Evolutionary conservation across 2,329 filamentous ascomycete genomes (phyloP).

Genomic region (Paecilomyces fulvus): DNA sequence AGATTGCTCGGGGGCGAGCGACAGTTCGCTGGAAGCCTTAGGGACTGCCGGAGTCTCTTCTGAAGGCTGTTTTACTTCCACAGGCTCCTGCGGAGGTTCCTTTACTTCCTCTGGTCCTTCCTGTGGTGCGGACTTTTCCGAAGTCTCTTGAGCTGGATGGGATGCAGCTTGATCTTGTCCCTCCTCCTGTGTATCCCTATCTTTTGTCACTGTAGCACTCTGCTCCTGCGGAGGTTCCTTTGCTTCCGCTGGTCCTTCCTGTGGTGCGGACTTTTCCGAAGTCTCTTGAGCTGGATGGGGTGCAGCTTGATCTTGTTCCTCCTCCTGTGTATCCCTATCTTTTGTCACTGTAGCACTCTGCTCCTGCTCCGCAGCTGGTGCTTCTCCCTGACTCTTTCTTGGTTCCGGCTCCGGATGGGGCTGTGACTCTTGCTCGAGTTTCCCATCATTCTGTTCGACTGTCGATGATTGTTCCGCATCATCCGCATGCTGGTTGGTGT

Average conservation of each 20-base stretch:
- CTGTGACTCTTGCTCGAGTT: not conserved
- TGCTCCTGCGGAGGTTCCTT: not conserved
- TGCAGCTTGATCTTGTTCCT: not conserved
- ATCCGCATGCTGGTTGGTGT: conserved; percentile 7
- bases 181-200: not conserved
- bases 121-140: conserved; percentile 4
- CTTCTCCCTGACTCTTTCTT: not conserved
- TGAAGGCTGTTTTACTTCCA: conserved; percentile 1
- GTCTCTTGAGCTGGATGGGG: not conserved
- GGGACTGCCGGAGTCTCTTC: conserved; percentile 7
- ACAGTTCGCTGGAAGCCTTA: conserved; percentile 11
- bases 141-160: not conserved
- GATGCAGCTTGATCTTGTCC: not conserved
- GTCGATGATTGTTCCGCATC: conserved; percentile 5
- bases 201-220: not conserved
- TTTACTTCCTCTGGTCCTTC: not conserved
- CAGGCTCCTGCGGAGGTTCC: conserved; percentile 3
- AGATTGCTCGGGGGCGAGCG: conserved; percentile 17
- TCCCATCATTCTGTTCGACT: not conserved
- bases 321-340: not conserved
- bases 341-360: not conserved
- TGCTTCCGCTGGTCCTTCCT: not conserved
- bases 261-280: no score
- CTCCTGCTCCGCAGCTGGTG: not conserved
- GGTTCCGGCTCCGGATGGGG: not conserved